These are phyloP conservation scores for Emergomyces orientalis DNA, from an alignment of 2,329 filamentous ascomycete species.

Conservation along the genomic window DNA sequence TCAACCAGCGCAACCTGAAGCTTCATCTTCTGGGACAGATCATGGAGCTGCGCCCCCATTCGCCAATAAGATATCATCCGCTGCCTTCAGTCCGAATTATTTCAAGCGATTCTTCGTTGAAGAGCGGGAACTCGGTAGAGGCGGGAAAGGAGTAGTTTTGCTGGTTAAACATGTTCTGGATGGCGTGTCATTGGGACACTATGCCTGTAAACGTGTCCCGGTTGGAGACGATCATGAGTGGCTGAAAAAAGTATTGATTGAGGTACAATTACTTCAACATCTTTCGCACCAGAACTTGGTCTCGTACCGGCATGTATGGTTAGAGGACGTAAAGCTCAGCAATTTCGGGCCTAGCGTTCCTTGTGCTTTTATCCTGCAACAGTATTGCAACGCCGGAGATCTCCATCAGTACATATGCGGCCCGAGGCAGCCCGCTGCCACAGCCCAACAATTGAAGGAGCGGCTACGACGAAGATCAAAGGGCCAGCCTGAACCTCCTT, in stretches of 20 bases:
- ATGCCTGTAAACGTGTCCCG: conserved; percentile 93
- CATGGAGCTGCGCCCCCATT: conserved; percentile 33
- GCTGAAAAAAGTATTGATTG: conserved; percentile 87
- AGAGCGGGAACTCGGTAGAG: conserved; percentile 73
- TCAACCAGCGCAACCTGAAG: conserved; percentile 35
- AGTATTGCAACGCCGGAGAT: conserved; percentile 93
- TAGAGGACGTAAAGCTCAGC: conserved; percentile 77
- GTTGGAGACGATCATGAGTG: conserved; percentile 91
- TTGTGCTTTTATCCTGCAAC: conserved; percentile 92
- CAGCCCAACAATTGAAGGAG: conserved; percentile 80
- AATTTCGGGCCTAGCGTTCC: conserved; percentile 85
- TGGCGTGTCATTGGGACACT: conserved; percentile 76
- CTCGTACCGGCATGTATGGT: conserved; percentile 93
- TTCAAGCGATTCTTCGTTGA: conserved; percentile 90
- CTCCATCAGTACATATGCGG: conserved; percentile 79
- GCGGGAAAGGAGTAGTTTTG: conserved; percentile 89
- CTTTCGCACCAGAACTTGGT: conserved; percentile 92
- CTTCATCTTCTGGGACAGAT: conserved; percentile 13
- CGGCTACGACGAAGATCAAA: conserved; percentile 74
- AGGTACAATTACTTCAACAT: conserved; percentile 85
- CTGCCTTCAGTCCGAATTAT: conserved; percentile 85
- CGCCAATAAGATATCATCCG: conserved; percentile 57
- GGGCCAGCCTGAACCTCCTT: conserved; percentile 58
- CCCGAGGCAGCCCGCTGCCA: conserved; percentile 50
- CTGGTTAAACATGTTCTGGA: conserved; percentile 91